Evolutionary conservation across 257 asterid genomes (phyloP).

Genomic region (Solanum corneliomulleri): DNA sequence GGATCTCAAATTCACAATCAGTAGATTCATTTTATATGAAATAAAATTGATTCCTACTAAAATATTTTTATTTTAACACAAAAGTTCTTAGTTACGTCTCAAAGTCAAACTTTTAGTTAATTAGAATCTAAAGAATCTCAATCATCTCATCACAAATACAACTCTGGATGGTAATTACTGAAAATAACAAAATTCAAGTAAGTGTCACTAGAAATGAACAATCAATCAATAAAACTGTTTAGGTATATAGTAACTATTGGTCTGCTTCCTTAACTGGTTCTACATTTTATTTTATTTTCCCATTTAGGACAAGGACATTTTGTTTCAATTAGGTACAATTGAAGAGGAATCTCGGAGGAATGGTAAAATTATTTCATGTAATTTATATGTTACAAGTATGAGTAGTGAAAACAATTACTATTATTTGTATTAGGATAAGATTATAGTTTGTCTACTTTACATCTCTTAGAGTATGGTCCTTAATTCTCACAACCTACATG

Average conservation of each 20-base stretch:
- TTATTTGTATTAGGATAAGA: not conserved
- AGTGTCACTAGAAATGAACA: not conserved
- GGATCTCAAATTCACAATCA: not conserved
- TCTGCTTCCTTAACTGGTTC: not conserved
- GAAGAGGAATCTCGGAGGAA: not conserved
- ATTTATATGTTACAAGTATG: not conserved
- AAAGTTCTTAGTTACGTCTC: not conserved
- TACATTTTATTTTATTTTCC: not conserved
- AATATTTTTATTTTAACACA: not conserved
- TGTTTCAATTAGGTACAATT: not conserved
- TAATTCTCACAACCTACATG: not conserved
- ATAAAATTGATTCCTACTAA: no score
- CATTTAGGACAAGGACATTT: not conserved
- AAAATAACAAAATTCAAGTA: not conserved
- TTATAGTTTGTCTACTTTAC: no score
- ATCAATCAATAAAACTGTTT: not conserved
- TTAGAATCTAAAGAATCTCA: no score
- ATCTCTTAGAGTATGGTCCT: not conserved
- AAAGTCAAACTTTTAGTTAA: no score
- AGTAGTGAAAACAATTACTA: not conserved
- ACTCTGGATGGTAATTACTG: no score
- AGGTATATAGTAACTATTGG: not conserved
- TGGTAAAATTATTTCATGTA: not conserved
- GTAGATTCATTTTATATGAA: no score
- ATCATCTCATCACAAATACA: no score